Evolutionary conservation across 495 filamentous ascomycete genomes (phyloP), one percentile per base, ranked within the genome.

Genomic region (Opeltia flavorubescens): DNA sequence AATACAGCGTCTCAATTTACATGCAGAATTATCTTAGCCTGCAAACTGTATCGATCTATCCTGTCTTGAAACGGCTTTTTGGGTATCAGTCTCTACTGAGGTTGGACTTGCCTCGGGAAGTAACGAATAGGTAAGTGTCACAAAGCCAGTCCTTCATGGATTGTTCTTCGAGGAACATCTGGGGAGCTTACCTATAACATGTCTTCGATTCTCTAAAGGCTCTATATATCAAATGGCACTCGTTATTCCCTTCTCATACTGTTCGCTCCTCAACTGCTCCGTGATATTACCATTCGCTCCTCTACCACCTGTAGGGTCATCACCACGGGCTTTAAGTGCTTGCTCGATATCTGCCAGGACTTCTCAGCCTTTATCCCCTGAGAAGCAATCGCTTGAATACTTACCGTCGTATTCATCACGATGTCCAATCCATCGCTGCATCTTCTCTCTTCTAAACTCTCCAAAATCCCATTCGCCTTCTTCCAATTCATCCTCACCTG

Each of bases 381-480:
- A 8, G 26, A 6, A 15, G 17, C 4, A 39, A 36, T 24, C 29
- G 13, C 44, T 21, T 43, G 49, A n/a, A n/a, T n/a, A n/a, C 46
- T 48, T 24, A 51, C 49, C 52, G 5, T 51, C 46, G 31, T 51
- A 61, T 34, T 51, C 46, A 50, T 71, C 65, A 53, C 63, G 55
- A 1, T 51, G 58, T 20, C 46, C 54, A 50, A 71, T 56, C 72
- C 71, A 74, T 59, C 62, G 67, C n/a, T 59, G 54, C 68, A 87
- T 58, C 65, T 83, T 86, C 50, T 86, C 76, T 55, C 62, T 64
- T 46, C 75, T 71, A 48, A 89, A 89, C 31, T 76, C 71, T 46
- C 81, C 77, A 64, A 83, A 83, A 63, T 91, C 84, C 88, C 88
- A 95, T 60, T 91, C 86, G 23, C 61, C 60, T 29, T 67, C 58